Percentiles rank a stretch among this genome's conserved stretches.
These are phyloP conservation scores for Gossypium trilobum DNA, from an alignment of 441 rosid genomes.

Conservation along the genomic window DNA sequence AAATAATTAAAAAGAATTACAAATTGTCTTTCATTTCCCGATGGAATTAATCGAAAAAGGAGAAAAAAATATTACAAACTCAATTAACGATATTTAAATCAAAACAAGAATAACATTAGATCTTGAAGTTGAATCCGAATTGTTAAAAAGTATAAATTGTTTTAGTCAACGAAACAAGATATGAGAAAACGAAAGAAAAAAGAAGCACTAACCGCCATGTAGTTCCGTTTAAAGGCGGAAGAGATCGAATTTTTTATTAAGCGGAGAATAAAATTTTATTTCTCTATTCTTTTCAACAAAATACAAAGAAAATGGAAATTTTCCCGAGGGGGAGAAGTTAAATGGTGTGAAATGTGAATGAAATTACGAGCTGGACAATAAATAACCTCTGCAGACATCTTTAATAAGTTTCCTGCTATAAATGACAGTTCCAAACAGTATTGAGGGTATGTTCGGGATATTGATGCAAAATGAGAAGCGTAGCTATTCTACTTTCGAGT, in stretches of 20 bases:
- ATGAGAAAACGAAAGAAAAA: neutral
- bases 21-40: neutral
- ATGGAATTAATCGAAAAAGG: neutral
- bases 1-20: neutral
- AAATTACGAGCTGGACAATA: neutral
- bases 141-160: neutral
- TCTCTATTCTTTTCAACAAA: neutral
- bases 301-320: neutral
- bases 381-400: neutral
- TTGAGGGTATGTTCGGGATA: neutral
- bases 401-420: neutral
- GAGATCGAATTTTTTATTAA: neutral
- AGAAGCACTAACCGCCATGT: slow-evolving; percentile 8
- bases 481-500: neutral
- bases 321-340: neutral
- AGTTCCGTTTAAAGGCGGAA: neutral
- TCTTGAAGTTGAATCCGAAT: neutral
- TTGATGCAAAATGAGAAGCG: neutral
- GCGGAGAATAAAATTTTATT: neutral
- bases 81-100: neutral
- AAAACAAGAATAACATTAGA: neutral
- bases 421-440: too few species aligned
- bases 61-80: neutral
- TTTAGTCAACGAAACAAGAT: neutral
- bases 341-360: neutral